Percentiles rank a stretch among this genome's conserved stretches.
phyloP scores from a whole-genome alignment of 2,329 filamentous ascomycete genomes.

The Pseudodiploospora longispora region DNA sequence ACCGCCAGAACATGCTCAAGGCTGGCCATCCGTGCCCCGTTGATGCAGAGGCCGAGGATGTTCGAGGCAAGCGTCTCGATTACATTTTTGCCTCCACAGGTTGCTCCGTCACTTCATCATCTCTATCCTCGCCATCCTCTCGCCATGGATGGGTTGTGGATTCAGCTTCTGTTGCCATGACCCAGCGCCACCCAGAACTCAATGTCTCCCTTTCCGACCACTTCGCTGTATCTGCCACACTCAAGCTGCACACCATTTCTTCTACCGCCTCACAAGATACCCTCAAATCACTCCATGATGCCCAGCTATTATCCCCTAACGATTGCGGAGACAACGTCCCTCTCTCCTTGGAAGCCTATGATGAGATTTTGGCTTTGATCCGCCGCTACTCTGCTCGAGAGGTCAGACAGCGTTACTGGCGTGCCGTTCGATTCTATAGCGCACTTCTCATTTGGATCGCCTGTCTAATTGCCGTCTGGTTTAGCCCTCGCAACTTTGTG shows the following conservation, averaged over 20 bases:
- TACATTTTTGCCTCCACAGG: conserved; percentile 79
- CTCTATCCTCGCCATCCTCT: conserved; percentile 13
- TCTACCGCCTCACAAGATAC: conserved; percentile 8
- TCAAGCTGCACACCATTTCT: conserved; percentile 41
- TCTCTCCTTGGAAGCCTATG: conserved; percentile 29
- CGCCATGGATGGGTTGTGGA: conserved; percentile 57
- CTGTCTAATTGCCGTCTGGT: conserved; percentile 80
- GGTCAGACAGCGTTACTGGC: conserved; percentile 59
- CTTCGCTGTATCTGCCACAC: conserved; percentile 79
- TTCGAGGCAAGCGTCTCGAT: conserved; percentile 77
- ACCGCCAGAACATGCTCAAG: conserved; percentile 57
- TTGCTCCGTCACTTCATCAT: conserved; percentile 8
- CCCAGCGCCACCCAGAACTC: conserved; percentile 69
- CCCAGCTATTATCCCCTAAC: conserved; percentile 23
- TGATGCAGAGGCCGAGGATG: conserved; percentile 59
- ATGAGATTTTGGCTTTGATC: conserved; percentile 66
- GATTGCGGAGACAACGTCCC: conserved; percentile 11
- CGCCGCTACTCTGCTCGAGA: conserved; percentile 63
- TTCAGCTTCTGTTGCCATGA: conserved; percentile 68
- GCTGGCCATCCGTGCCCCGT: conserved; percentile 50
- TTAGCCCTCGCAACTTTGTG: conserved; percentile 67
- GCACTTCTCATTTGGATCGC: conserved; percentile 61
- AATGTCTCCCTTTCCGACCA: conserved; percentile 89
- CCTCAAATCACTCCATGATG: conserved; percentile 16
- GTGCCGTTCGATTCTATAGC: conserved; percentile 64